Conservation (phyloP, 1,139 yeast genomes). For the Blastobotrys petasosporus region DNA sequence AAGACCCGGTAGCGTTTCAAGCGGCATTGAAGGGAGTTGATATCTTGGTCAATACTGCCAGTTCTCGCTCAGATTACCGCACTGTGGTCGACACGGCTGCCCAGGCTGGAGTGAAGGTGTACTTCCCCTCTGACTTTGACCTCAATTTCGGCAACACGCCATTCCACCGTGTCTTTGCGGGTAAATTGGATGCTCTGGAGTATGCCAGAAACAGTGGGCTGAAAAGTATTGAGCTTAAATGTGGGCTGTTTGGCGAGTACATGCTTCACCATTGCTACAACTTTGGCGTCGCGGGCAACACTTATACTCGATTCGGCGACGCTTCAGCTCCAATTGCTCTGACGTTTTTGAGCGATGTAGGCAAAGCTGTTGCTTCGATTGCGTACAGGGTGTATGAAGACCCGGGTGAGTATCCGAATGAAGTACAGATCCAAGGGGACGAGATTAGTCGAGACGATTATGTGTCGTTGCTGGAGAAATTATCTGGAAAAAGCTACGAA, state of each 20-base stretch:
- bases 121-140: slow-evolving; percentile 62
- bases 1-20: slow-evolving; percentile 20
- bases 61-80: slow-evolving; percentile 17
- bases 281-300: slow-evolving; percentile 29
- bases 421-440: slow-evolving; percentile 42
- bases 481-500: slow-evolving; percentile 23
- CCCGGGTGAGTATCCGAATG: slow-evolving; percentile 42
- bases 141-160: slow-evolving; percentile 32
- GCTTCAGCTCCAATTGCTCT: slow-evolving; percentile 35
- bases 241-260: slow-evolving; percentile 29
- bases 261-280: slow-evolving; percentile 21
- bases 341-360: slow-evolving; percentile 44
- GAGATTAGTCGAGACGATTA: slow-evolving; percentile 38
- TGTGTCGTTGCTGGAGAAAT: slow-evolving; percentile 39
- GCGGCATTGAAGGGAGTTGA: slow-evolving; percentile 45
- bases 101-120: slow-evolving; percentile 44
- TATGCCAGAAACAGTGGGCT: slow-evolving; percentile 3
- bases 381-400: slow-evolving; percentile 31
- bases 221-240: slow-evolving; percentile 5
- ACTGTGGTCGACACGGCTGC: slow-evolving; percentile 36
- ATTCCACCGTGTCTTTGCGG: slow-evolving; percentile 7
- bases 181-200: slow-evolving; percentile 4
- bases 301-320: slow-evolving; percentile 37
- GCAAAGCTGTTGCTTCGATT: slow-evolving; percentile 42
- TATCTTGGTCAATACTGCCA: slow-evolving; percentile 43